Base-by-base conservation (phyloP, 306 rosid genomes). In the Argentina anserina region DNA sequence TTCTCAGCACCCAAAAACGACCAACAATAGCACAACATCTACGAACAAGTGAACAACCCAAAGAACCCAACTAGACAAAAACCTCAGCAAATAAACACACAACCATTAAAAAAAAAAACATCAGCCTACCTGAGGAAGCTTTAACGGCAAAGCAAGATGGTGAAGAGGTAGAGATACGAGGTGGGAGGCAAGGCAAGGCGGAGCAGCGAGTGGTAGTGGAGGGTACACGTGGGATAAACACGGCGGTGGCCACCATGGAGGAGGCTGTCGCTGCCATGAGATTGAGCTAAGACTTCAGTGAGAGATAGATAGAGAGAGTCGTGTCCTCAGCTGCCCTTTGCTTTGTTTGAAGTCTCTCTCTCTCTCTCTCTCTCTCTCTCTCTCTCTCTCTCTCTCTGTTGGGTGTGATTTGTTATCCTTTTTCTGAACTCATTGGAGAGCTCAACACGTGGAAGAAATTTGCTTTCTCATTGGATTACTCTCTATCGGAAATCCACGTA, bases 111-210 rank as follows among this genome's bases (percentile, higher is more conserved):
- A n/a, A n/a, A n/a, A n/a, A 42, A 50, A 50, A 50, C 4, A 47
- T 41, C 21, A 26, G 11, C 56, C 20, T 64, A 94, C 97, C 99
- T 78, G 87, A 62, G 49, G 80, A 55, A 7, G 70, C 80, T 78
- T 81, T 88, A 69, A 84, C 63, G 66, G 84, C 78, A 75, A 84
- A 72, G 58, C 67, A 83, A 70, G 87, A 64, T 2, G 90, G 46
- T 49, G 85, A 15, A 5, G 50, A 72, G 55, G 83, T 71, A 47
- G 86, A 80, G 76, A 83, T n/a, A 45, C 96, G 96, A 77, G 97
- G 82, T 17, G 96, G 93, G 37, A 95, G 96, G 68, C 34, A 75
- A 56, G 96, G 97, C 80, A 82, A 75, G 67, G 91, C 89, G 66
- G 92, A 84, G 74, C 85, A 85, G 69, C 92, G 90, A 31, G 80